Percentiles rank a stretch among this genome's conserved stretches.
phyloP scores from a whole-genome alignment of 108 stramenopile species.

The Skeletonema costatum region DNA sequence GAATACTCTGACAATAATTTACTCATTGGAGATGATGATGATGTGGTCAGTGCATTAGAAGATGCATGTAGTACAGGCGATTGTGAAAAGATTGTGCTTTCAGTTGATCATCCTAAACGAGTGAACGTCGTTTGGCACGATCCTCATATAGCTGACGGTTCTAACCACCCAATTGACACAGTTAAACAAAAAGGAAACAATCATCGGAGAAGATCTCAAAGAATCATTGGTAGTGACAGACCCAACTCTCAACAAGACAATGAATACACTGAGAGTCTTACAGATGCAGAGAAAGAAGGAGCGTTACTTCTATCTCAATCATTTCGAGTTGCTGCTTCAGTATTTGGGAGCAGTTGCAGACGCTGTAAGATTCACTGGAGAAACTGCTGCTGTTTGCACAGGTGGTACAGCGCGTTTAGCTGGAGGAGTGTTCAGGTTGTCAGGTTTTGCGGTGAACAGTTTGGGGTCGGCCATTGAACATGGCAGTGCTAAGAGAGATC shows the following conservation, averaged over 20 bases:
- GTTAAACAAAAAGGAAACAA: not conserved
- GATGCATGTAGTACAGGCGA: not conserved
- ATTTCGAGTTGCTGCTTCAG: slow-evolving; percentile 44
- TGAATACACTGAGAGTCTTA: not conserved
- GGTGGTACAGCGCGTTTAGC: slow-evolving; percentile 45
- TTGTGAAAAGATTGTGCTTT: not conserved
- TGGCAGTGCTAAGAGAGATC: slow-evolving; percentile 1
- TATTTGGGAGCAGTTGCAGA: slow-evolving; percentile 51
- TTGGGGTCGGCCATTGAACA: slow-evolving; percentile 27
- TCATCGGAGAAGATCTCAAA: not conserved
- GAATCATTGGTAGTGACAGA: not conserved
- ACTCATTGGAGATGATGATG: not conserved
- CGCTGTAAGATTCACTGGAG: slow-evolving; percentile 46
- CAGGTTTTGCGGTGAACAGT: slow-evolving; percentile 45
- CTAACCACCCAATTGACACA: not conserved
- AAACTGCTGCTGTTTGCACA: slow-evolving; percentile 47
- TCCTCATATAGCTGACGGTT: slow-evolving; percentile 9
- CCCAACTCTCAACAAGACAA: not conserved
- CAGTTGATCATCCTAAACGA: slow-evolving; percentile 4
- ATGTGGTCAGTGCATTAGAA: not conserved
- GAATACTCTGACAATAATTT: not conserved
- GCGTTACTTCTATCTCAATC: slow-evolving; percentile 47
- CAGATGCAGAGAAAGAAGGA: slow-evolving; percentile 46
- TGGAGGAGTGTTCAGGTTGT: slow-evolving; percentile 38
- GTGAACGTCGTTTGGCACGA: slow-evolving; percentile 49